Percentiles rank a stretch among this genome's conserved stretches.
Conservation (phyloP, 495 filamentous ascomycete genomes). For the Gamarada debralockiae region DNA sequence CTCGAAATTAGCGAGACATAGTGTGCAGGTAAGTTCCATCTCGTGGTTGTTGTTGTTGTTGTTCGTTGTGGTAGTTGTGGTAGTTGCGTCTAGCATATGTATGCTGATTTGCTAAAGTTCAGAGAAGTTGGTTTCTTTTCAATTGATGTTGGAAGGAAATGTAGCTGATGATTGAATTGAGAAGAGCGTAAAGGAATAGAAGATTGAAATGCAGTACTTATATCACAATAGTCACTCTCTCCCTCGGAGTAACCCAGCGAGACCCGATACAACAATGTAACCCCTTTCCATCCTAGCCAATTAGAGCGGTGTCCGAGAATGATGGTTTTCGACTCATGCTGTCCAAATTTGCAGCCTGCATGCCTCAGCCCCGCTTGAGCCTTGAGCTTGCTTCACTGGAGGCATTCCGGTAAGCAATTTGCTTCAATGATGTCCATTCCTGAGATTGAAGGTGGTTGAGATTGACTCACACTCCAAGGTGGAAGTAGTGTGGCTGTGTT, state of each 20-base stretch:
- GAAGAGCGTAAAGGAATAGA: neutral
- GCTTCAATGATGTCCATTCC: too few species aligned
- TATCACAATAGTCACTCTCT: neutral
- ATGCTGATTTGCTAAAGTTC: too few species aligned
- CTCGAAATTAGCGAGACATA: slow-evolving; percentile 14
- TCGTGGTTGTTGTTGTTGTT: neutral
- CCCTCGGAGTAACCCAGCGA: neutral
- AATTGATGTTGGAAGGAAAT: too few species aligned
- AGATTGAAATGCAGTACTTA: neutral
- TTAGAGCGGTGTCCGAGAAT: neutral
- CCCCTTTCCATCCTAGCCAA: neutral
- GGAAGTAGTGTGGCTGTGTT: too few species aligned
- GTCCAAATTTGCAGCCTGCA: neutral
- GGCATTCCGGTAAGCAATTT: too few species aligned
- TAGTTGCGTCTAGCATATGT: neutral
- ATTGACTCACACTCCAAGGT: too few species aligned
- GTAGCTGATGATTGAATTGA: too few species aligned
- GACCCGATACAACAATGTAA: too few species aligned
- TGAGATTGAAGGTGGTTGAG: too few species aligned
- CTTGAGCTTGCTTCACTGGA: too few species aligned
- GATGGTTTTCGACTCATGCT: slow-evolving; percentile 6
- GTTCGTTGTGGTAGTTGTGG: neutral
- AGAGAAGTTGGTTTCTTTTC: too few species aligned
- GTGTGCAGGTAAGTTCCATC: slow-evolving; percentile 4
- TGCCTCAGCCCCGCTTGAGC: neutral